These are phyloP conservation scores for Hericium alpestre DNA, from an alignment of 768 basidiomycete species.

Conservation along the genomic window DNA sequence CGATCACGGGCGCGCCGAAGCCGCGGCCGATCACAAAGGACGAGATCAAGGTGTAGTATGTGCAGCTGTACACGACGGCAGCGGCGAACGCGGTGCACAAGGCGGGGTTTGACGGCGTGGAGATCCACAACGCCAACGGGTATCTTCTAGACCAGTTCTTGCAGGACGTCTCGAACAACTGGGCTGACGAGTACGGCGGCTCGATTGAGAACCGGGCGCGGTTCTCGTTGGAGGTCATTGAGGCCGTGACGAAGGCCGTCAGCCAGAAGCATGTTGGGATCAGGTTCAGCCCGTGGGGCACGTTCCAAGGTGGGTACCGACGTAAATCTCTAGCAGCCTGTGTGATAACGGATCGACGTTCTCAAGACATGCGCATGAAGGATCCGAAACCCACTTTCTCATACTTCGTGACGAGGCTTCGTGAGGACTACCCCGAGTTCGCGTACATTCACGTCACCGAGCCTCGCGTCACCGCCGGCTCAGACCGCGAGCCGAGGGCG, in stretches of 20 bases:
- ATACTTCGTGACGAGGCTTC: conserved; percentile 16
- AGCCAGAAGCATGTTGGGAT: conserved; percentile 25
- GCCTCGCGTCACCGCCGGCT: conserved; percentile 2
- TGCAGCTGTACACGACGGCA: conserved; percentile 18
- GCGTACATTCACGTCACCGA: conserved; percentile 28
- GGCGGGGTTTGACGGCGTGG: conserved; percentile 19
- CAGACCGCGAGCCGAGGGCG: background rate
- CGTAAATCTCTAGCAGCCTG: too few relatives aligned
- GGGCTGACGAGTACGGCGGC: conserved; percentile 35
- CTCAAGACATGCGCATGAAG: conserved; percentile 11
- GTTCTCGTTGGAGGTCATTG: conserved; percentile 28
- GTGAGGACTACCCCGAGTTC: conserved; percentile 18
- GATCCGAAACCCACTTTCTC: conserved; percentile 18
- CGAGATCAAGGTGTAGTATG: conserved; percentile 16
- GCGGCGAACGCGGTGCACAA: conserved; percentile 23
- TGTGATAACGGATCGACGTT: too few relatives aligned
- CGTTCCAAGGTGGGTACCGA: background rate
- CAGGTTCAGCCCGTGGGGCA: conserved; percentile 21
- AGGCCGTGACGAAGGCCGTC: conserved; percentile 24
- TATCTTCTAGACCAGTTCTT: conserved; percentile 32
- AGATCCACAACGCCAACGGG: conserved; percentile 19
- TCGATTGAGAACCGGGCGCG: conserved; percentile 32
- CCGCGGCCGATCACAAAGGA: conserved; percentile 12
- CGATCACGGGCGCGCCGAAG: background rate
- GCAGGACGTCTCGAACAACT: conserved; percentile 27